Evolutionary conservation across 2,329 filamentous ascomycete species (phyloP), one percentile per base, ranked within the genome.

Genomic region (Xylaria sp.): DNA sequence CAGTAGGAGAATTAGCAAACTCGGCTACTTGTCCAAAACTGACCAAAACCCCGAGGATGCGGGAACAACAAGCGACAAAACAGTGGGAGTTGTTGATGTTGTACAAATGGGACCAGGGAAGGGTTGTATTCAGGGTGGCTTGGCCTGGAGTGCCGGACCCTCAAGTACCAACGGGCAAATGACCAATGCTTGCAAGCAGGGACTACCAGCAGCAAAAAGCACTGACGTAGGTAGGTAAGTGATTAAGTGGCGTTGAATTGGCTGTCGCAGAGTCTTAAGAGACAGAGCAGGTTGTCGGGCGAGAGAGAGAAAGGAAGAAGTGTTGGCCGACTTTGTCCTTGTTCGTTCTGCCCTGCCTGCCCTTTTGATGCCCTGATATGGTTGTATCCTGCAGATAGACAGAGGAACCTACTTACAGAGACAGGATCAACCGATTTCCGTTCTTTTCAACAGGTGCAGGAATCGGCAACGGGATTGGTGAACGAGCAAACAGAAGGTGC

Each of bases 1-100:
- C 69, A 71, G 67, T 66, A 63, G 69, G 71, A 26, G 66, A 57
- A 72, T 77, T 68, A 76, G 75, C 72, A 74, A 75, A 72, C 66
- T 73, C 71, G n/a, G 61, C 38, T 66, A 40, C 51, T 64, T 68
- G 62, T 66, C 68, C 57, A 71, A 69, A 69, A 66, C 60, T 26
- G 60, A 59, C 72, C 72, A 72, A 68, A 73, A 76, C 74, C 36
- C 38, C 42, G 33, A 33, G 26, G 44, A 20, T 57, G 63, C n/a
- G 58, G 23, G 56, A 54, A 53, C 20, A 56, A 51, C 57, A 59
- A 62, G 59, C 44, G 38, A 66, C 40, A 46, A 49, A 33, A 42
- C 38, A 56, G 40, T n/a, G 13, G 40, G 40, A 26, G 64, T 20
- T 71, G 60, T 56, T 38, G 33, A 49, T 62, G 64, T 44, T 54